Base-by-base conservation (phyloP, 2,329 filamentous ascomycete genomes). In the Ceratocystis papillata region DNA sequence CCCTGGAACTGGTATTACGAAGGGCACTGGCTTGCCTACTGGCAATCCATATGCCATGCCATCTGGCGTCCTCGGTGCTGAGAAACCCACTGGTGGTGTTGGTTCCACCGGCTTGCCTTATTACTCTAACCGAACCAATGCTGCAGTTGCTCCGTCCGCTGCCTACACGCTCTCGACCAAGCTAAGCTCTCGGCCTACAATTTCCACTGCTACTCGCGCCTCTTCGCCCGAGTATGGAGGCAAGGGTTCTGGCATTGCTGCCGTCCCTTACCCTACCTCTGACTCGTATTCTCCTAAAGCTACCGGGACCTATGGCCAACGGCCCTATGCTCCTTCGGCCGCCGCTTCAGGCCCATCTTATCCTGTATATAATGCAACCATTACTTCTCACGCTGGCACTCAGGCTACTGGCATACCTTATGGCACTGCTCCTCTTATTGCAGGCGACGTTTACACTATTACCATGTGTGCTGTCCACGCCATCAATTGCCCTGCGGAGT, bases 401-500 rank as follows among this genome's bases (percentile, higher is more conserved):
- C 69, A 69, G 25, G 66, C 63, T 62, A 66, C 63, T 4, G 69
- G 70, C 46, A 60, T 30, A n/a, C 22, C 44, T 6, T 44, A 45
- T 44, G 55, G 48, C 6, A 62, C 57, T 25, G 50, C 41, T 20
- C 12, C 53, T 22, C 67, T 53, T 37, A 62, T 53, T 37, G 46
- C 70, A 37, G 66, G 72, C 33, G 69, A 67, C 20, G 73, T 72
- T 28, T 72, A 70, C 69, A 73, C 72, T 30, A 68, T 77, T 44
- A 77, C 76, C 25, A 72, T 71, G 65, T 78, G 76, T 66, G 74
- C 73, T 63, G 73, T 72, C 48, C 71, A 72, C 2, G 74, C 75
- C 20, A 68, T 74, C 68, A 77, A 78, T 74, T 78, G 76, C 72
- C 76, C 76, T 28, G 72, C 74, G 48, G 71, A 72, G 20, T 75